Percentiles rank a stretch among this genome's conserved stretches.
Evolutionary conservation across 495 filamentous ascomycete species (phyloP).

Genomic region (Astrocystis sublimbata): DNA sequence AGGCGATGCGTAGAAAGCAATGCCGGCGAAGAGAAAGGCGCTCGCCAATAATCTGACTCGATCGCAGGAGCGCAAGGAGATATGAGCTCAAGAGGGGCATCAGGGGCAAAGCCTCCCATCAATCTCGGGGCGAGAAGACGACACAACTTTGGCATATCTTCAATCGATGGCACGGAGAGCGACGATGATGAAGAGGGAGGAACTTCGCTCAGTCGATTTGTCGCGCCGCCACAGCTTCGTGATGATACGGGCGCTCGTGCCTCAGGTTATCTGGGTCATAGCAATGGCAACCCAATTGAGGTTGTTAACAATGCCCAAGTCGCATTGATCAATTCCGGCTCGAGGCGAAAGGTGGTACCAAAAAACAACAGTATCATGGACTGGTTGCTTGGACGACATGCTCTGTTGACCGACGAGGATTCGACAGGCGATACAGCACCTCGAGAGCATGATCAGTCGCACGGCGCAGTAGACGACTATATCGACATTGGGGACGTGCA

Average conservation of each 20-base stretch:
- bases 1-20: background rate
- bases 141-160: background rate
- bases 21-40: background rate
- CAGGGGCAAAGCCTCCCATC: background rate
- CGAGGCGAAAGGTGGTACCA: background rate
- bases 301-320: no score
- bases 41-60: background rate
- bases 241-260: background rate
- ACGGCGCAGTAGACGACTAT: conserved; percentile 18
- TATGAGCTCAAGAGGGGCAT: background rate
- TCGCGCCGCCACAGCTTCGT: background rate
- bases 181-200: conserved; percentile 14
- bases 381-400: conserved; percentile 9
- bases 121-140: background rate
- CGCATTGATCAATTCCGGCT: background rate
- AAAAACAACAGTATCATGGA: background rate
- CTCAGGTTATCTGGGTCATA: background rate
- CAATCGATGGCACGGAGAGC: conserved; percentile 5
- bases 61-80: background rate
- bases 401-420: background rate
- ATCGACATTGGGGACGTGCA: conserved; percentile 31
- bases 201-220: background rate
- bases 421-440: background rate
- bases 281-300: background rate
- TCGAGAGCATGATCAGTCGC: background rate